These are phyloP conservation scores for Haematococcus lacustris DNA, from an alignment of 139 green algal genomes.

Conservation along the genomic window DNA sequence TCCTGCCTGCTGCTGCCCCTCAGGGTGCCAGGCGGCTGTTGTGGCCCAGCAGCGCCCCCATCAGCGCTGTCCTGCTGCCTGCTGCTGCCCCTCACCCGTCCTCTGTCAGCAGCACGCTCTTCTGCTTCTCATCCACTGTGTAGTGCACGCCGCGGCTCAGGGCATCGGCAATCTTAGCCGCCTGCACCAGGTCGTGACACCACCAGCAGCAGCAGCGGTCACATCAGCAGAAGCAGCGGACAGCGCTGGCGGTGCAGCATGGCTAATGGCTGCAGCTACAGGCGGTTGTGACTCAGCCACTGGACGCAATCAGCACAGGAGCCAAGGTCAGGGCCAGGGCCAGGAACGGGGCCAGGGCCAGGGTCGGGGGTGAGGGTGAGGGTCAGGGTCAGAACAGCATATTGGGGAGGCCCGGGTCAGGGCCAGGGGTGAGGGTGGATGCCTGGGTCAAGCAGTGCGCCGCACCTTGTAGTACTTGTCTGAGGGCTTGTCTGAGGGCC, in stretches of 20 bases:
- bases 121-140: slow-evolving; percentile 99
- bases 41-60: no score
- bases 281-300: neutral
- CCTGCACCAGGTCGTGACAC: slow-evolving; percentile 16
- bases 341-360: no score
- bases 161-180: slow-evolving; percentile 77
- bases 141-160: slow-evolving; percentile 87
- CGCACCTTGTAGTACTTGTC: slow-evolving; percentile 74
- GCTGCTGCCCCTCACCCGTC: slow-evolving; percentile 54
- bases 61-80: no score
- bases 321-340: no score
- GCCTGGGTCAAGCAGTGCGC: no score
- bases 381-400: no score
- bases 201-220: neutral
- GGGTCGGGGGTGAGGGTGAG: no score
- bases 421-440: no score
- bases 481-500: slow-evolving; percentile 75
- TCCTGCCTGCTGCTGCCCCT: no score
- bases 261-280: neutral
- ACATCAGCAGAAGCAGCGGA: neutral
- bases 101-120: slow-evolving; percentile 91
- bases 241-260: neutral
- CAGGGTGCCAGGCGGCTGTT: no score
- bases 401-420: no score
- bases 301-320: neutral